phyloP scores from a whole-genome alignment of 2,329 filamentous ascomycete genomes.

The Emergomyces africanus region DNA sequence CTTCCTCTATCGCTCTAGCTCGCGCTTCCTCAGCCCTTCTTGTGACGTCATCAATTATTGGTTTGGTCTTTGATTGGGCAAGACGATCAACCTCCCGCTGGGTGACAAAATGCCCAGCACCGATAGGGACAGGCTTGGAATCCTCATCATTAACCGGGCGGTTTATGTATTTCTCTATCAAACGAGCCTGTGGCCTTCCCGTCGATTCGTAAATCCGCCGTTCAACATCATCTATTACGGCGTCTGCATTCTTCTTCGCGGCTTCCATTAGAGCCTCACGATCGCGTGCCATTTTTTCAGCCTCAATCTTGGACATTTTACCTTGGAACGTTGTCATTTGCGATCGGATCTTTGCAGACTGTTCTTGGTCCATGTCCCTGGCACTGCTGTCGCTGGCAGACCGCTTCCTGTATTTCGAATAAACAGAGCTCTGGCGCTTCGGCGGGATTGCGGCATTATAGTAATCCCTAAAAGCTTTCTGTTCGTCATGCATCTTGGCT shows the following conservation, averaged over 20 bases:
- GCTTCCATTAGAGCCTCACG: conserved; percentile 57
- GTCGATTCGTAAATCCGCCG: conserved; percentile 61
- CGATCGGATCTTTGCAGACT: conserved; percentile 54
- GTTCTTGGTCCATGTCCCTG: conserved; percentile 47
- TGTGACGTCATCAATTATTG: conserved; percentile 66
- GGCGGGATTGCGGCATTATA: conserved; percentile 46
- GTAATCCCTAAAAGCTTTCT: conserved; percentile 56
- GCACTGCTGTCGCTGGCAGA: conserved; percentile 51
- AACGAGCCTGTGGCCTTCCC: conserved; percentile 52
- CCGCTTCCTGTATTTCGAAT: conserved; percentile 43
- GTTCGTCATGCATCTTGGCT: conserved; percentile 59
- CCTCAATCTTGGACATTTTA: conserved; percentile 54
- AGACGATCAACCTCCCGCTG: conserved; percentile 61
- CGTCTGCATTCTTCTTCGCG: conserved; percentile 66
- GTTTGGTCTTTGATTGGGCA: conserved; percentile 59
- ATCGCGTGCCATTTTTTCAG: conserved; percentile 58
- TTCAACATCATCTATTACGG: conserved; percentile 61
- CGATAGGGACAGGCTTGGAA: conserved; percentile 51
- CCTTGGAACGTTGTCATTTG: conserved; percentile 64
- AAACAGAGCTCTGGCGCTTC: conserved; percentile 28
- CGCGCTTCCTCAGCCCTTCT: conserved; percentile 58
- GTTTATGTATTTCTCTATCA: conserved; percentile 59
- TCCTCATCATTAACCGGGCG: conserved; percentile 54
- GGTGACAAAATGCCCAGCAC: conserved; percentile 64
- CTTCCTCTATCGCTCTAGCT: conserved; percentile 47